phyloP scores from a whole-genome alignment of 768 basidiomycete species.

The Grammothele lineata region DNA sequence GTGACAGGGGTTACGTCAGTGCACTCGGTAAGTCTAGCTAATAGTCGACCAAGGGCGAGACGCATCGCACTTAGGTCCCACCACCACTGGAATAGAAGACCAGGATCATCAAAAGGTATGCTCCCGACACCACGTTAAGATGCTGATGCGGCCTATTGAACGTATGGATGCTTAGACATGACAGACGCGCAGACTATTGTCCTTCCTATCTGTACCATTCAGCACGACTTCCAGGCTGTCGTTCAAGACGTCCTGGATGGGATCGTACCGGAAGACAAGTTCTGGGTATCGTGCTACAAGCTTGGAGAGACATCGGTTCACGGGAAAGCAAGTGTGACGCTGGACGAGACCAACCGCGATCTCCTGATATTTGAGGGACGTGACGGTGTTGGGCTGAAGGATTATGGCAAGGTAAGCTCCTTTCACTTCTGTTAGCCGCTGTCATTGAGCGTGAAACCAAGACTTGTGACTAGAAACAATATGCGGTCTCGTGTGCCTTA shows the following conservation, averaged over 20 bases:
- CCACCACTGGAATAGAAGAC: no score
- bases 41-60: no score
- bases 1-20: background rate
- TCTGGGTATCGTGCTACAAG: slow-evolving; percentile 77
- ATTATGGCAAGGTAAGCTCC: slow-evolving; percentile 30
- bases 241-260: slow-evolving; percentile 62
- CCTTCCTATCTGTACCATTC: slow-evolving; percentile 52
- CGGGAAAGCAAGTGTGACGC: slow-evolving; percentile 51
- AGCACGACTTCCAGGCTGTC: slow-evolving; percentile 57
- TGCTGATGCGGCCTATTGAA: no score
- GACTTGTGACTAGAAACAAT: slow-evolving; percentile 27
- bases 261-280: slow-evolving; percentile 50
- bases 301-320: slow-evolving; percentile 52
- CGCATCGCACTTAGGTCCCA: no score
- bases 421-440: background rate
- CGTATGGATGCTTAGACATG: background rate
- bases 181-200: slow-evolving; percentile 7
- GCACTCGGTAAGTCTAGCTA: no score
- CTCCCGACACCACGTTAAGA: no score
- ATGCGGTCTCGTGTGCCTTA: slow-evolving; percentile 42
- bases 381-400: slow-evolving; percentile 46
- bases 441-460: background rate
- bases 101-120: no score
- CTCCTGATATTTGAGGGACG: slow-evolving; percentile 40
- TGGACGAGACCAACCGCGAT: slow-evolving; percentile 51